Conservation (phyloP, 176 grass and related monocot genomes). For the Musa beccarii region DNA sequence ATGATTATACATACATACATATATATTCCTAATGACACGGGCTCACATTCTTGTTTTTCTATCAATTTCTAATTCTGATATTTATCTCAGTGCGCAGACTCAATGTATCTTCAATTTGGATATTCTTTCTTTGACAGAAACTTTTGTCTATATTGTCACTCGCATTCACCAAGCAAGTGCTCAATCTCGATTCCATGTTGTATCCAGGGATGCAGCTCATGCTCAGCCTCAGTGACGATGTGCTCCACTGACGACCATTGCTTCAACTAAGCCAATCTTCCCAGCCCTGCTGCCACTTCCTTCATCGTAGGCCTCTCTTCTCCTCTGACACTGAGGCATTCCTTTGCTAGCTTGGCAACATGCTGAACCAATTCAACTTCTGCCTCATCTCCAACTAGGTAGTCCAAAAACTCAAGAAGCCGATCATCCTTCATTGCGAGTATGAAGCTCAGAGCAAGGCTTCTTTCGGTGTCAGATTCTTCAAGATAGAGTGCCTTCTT, state of each 20-base stretch:
- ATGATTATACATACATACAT: too few species aligned
- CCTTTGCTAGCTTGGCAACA: background rate
- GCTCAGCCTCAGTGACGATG: background rate
- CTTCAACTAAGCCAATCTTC: background rate
- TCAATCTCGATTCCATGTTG: background rate
- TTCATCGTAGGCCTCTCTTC: constrained; percentile 8
- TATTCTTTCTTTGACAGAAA: background rate
- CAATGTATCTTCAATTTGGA: background rate
- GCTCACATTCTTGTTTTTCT: too few species aligned
- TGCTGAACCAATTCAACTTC: background rate
- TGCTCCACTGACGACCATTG: background rate
- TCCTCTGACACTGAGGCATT: background rate
- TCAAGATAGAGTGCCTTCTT: constrained; percentile 5
- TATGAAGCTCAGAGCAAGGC: constrained; percentile 2
- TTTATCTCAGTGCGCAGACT: too few species aligned
- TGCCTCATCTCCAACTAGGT: background rate
- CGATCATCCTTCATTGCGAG: background rate
- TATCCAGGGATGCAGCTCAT: background rate
- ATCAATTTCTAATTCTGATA: too few species aligned
- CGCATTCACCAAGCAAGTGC: background rate
- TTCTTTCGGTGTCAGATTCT: background rate
- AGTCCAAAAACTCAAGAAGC: background rate
- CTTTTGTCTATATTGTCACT: background rate
- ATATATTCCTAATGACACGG: too few species aligned
- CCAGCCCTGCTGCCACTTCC: background rate